Conservation (phyloP, 495 filamentous ascomycete species). For the Evernia prunastri region DNA sequence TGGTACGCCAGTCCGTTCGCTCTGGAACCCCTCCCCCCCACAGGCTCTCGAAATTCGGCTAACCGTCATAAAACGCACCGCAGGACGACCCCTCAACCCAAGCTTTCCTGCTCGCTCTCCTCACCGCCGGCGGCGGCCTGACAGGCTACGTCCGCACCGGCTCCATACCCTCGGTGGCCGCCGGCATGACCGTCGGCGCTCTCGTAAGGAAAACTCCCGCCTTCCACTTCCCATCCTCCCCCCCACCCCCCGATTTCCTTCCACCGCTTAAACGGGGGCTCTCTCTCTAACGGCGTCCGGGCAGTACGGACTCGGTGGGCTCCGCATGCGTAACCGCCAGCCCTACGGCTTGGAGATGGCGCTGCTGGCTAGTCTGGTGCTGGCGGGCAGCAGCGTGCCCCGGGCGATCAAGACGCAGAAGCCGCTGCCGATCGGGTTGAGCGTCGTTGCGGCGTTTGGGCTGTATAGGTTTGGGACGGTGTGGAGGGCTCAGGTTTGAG, state of each 20-base stretch:
- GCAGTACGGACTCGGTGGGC: slow-evolving; percentile 62
- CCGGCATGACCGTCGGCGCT: slow-evolving; percentile 73
- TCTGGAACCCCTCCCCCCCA: neutral
- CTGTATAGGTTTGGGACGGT: slow-evolving; percentile 62
- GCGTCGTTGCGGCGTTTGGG: slow-evolving; percentile 57
- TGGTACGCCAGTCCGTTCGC: neutral
- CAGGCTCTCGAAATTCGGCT: neutral
- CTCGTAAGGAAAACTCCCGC: slow-evolving; percentile 38
- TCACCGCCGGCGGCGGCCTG: slow-evolving; percentile 81
- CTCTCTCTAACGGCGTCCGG: neutral
- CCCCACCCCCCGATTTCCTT: neutral
- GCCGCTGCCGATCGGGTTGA: slow-evolving; percentile 68
- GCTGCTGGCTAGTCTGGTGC: slow-evolving; percentile 69
- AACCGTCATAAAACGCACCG: neutral
- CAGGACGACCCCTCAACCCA: slow-evolving; percentile 31
- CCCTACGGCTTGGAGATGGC: slow-evolving; percentile 68
- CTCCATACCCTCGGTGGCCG: slow-evolving; percentile 76
- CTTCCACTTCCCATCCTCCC: neutral
- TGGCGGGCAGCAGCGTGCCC: slow-evolving; percentile 77
- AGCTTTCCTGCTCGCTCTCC: slow-evolving; percentile 68
- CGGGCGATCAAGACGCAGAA: slow-evolving; percentile 74
- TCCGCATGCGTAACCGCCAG: slow-evolving; percentile 58
- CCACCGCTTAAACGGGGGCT: slow-evolving; percentile 13
- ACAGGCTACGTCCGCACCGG: slow-evolving; percentile 78
- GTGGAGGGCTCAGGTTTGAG: slow-evolving; percentile 24